Conservation (phyloP, 306 rosid species). For the Malus sieversii region DNA sequence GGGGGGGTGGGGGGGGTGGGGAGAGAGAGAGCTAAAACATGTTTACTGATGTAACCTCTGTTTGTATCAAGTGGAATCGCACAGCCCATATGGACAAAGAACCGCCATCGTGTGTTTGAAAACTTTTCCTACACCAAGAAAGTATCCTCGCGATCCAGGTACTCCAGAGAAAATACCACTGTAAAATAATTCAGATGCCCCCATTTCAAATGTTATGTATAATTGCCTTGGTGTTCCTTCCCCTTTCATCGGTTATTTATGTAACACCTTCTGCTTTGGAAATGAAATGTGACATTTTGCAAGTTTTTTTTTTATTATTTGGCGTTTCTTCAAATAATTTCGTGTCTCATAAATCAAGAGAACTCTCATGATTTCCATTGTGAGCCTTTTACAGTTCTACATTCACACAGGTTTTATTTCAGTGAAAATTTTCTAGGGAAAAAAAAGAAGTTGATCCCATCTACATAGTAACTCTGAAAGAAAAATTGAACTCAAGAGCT, state of each 20-base stretch:
- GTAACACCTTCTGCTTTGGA: slow-evolving; percentile 3
- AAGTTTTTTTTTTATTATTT: background rate
- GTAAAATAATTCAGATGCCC: slow-evolving; percentile 23
- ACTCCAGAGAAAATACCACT: slow-evolving; percentile 71
- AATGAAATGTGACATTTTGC: background rate
- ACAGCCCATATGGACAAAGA: slow-evolving; percentile 76
- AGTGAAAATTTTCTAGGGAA: background rate
- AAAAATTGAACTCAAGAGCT: background rate
- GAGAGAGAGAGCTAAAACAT: no score
- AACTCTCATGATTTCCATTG: background rate
- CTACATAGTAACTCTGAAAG: background rate
- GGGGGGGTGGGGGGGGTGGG: no score
- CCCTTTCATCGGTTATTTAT: background rate
- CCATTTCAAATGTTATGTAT: slow-evolving; percentile 3
- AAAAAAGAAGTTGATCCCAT: background rate
- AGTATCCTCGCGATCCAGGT: slow-evolving; percentile 83
- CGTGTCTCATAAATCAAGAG: background rate
- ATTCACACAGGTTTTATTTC: background rate
- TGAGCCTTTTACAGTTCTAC: background rate
- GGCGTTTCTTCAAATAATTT: background rate
- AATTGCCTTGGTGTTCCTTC: background rate
- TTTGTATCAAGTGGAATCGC: slow-evolving; percentile 61
- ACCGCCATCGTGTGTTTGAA: slow-evolving; percentile 65
- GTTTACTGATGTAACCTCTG: background rate
- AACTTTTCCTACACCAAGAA: slow-evolving; percentile 56